Evolutionary conservation across 2,329 filamentous ascomycete species (phyloP).

Genomic region (Akanthomyces muscarius): DNA sequence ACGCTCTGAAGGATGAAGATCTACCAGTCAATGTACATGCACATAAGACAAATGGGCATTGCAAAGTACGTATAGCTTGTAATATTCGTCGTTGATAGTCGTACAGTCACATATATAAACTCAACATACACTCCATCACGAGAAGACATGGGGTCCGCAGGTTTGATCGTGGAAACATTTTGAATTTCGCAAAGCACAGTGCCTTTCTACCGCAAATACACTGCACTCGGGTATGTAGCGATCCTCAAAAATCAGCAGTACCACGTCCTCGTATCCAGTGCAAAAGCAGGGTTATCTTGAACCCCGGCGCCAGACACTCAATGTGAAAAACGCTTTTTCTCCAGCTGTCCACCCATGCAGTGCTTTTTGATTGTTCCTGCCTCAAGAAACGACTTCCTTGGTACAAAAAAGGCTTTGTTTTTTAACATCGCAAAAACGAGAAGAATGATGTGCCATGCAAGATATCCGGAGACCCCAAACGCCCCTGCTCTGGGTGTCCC

Average conservation of each 20-base stretch:
- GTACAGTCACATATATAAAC: constrained; percentile 7
- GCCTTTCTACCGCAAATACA: constrained; percentile 41
- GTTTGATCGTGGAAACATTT: constrained; percentile 23
- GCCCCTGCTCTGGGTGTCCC: constrained; percentile 63
- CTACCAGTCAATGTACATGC: no score
- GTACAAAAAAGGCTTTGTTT: constrained; percentile 36
- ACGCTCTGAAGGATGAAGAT: no score
- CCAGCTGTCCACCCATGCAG: constrained; percentile 57
- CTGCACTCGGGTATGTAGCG: constrained; percentile 57
- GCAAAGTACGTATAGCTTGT: not conserved
- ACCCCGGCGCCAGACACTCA: constrained; percentile 44
- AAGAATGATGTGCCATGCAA: constrained; percentile 59
- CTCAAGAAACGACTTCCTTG: constrained; percentile 41
- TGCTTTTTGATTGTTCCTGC: constrained; percentile 37
- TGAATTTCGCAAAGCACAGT: constrained; percentile 59
- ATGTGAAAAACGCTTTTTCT: constrained; percentile 52
- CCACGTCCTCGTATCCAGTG: constrained; percentile 55
- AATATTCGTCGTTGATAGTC: constrained; percentile 10
- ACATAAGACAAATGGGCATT: no score
- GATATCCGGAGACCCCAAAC: constrained; percentile 79
- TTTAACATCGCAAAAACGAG: constrained; percentile 41
- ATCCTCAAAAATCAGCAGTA: constrained; percentile 56
- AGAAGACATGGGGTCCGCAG: not conserved
- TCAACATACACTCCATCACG: constrained; percentile 12
- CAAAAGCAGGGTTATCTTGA: constrained; percentile 29